These are phyloP conservation scores for Fistulina hepatica DNA, from an alignment of 1,284 basidiomycete species.

Conservation along the genomic window DNA sequence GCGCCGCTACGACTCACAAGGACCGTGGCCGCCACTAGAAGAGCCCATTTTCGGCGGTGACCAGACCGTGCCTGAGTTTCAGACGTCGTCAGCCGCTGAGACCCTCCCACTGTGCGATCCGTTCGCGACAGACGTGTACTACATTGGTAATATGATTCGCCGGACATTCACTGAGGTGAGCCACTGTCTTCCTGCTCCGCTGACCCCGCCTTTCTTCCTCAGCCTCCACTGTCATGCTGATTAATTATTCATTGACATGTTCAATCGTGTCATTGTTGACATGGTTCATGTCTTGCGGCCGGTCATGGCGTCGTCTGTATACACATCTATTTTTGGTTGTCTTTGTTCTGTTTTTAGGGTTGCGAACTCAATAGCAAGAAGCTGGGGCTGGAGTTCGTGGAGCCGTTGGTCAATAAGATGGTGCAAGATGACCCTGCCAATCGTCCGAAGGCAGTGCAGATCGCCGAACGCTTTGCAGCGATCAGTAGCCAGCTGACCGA, in stretches of 20 bases:
- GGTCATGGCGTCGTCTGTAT: too few species aligned
- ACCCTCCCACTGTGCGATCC: conserved; percentile 16
- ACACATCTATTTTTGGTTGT: too few species aligned
- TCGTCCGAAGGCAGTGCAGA: conserved; percentile 21
- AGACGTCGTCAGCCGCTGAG: conserved; percentile 3
- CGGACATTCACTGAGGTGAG: conserved; percentile 15
- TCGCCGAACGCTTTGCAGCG: conserved; percentile 16
- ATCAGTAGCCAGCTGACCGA: too few species aligned
- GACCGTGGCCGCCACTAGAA: conserved; percentile 17
- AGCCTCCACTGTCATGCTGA: too few species aligned
- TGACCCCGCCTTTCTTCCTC: too few species aligned
- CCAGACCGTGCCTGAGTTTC: conserved; percentile 24
- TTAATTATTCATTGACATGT: too few species aligned
- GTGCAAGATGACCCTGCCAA: conserved; percentile 18
- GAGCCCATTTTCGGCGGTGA: conserved; percentile 22
- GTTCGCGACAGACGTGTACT: conserved; percentile 24
- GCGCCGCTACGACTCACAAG: conserved; percentile 17
- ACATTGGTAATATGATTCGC: conserved; percentile 19
- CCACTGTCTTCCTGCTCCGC: neutral
- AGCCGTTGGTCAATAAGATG: conserved; percentile 22
- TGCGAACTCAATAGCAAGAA: too few species aligned
- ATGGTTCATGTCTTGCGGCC: too few species aligned
- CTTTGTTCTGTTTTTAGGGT: too few species aligned
- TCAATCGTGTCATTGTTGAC: too few species aligned
- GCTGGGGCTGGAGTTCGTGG: conserved; percentile 22